These are phyloP conservation scores for Fomitopsis schrenkii DNA, from an alignment of 1,284 basidiomycete species.

Conservation along the genomic window DNA sequence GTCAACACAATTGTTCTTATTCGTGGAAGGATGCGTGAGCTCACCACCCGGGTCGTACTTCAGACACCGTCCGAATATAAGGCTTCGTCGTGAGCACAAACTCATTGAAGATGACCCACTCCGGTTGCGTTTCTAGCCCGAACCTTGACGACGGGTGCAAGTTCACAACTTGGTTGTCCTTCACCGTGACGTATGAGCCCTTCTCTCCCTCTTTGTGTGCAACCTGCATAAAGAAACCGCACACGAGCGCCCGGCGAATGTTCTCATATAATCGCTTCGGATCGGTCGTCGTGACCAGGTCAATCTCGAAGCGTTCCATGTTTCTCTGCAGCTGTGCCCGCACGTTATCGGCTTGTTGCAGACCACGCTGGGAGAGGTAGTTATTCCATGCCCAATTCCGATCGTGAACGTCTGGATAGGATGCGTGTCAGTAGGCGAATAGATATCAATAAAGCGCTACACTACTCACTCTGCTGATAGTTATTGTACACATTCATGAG, in stretches of 20 bases:
- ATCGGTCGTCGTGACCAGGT: constrained; percentile 76
- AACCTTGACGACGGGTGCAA: constrained; percentile 97
- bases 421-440: not conserved
- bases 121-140: constrained; percentile 88
- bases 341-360: constrained; percentile 95
- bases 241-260: constrained; percentile 83
- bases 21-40: constrained; percentile 16
- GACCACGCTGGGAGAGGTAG: constrained; percentile 82
- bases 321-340: constrained; percentile 85
- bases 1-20: not conserved
- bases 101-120: constrained; percentile 98
- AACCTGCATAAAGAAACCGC: constrained; percentile 98
- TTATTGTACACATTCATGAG: constrained; percentile 95
- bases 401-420: constrained; percentile 58
- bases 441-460: not conserved
- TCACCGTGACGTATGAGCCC: constrained; percentile 82
- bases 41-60: constrained; percentile 87
- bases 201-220: constrained; percentile 96
- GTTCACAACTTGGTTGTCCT: constrained; percentile 90
- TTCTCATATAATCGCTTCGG: constrained; percentile 78
- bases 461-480: constrained; percentile 75
- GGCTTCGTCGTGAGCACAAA: constrained; percentile 91
- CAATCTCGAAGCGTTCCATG: constrained; percentile 92
- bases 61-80: constrained; percentile 91
- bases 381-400: constrained; percentile 93